Conservation (phyloP, 225 moss, liverwort and hornwort species). For the Pleurozium schreberi region DNA sequence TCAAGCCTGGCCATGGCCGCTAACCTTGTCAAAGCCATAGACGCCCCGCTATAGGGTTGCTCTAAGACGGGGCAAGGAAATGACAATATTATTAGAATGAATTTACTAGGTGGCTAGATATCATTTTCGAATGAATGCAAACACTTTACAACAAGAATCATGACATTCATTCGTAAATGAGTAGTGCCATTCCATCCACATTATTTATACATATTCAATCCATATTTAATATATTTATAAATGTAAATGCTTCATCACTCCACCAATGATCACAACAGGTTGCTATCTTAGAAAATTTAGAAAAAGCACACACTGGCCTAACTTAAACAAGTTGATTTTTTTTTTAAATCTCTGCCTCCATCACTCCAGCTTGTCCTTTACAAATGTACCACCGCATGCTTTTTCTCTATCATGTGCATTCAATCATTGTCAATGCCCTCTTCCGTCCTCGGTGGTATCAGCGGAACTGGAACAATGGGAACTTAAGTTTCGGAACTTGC, state of each 20-base stretch:
- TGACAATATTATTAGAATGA: neutral
- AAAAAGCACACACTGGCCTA: neutral
- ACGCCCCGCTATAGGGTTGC: too few relatives aligned
- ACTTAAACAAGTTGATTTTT: neutral
- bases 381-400: neutral
- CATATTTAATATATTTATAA: neutral
- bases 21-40: too few relatives aligned
- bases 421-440: slow-evolving; percentile 13
- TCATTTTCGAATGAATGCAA: neutral
- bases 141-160: neutral
- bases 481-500: too few relatives aligned
- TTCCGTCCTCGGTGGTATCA: neutral
- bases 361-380: neutral
- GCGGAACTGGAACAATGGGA: neutral
- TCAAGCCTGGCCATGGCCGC: too few relatives aligned
- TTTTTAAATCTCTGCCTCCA: too few relatives aligned
- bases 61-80: neutral
- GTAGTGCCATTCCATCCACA: neutral
- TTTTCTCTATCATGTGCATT: neutral
- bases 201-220: too few relatives aligned
- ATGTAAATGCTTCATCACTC: neutral
- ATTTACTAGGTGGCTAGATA: neutral
- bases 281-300: neutral
- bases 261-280: neutral
- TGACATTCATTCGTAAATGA: neutral